A percentile compares a stretch with the other conserved stretches of the same genome.
phyloP scores from a whole-genome alignment of 768 basidiomycete species.

The Rhizopogon roseolus region DNA sequence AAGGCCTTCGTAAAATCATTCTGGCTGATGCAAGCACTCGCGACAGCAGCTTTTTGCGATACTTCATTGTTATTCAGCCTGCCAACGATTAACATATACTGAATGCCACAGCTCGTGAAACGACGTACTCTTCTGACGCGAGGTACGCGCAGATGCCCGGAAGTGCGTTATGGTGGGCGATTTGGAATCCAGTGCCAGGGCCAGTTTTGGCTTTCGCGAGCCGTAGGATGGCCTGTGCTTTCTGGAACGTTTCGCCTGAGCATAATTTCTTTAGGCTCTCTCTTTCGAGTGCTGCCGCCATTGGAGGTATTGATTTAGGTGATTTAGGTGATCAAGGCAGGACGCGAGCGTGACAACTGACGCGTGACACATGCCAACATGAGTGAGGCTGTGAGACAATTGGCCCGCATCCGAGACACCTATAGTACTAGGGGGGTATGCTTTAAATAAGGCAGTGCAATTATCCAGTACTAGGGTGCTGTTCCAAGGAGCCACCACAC shows the following conservation, averaged over 20 bases:
- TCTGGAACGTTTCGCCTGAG: slow-evolving; percentile 18
- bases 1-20: slow-evolving; percentile 18
- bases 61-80: slow-evolving; percentile 26
- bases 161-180: slow-evolving; percentile 16
- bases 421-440: too few species aligned
- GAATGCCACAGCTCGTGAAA: neutral
- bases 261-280: slow-evolving; percentile 15
- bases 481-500: too few species aligned
- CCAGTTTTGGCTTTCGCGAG: slow-evolving; percentile 20
- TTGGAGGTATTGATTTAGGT: slow-evolving; percentile 3
- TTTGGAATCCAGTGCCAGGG: slow-evolving; percentile 21
- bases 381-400: neutral
- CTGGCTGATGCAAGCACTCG: slow-evolving; percentile 18
- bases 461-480: too few species aligned
- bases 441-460: too few species aligned
- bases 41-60: slow-evolving; percentile 19
- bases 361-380: neutral
- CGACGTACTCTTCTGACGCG: slow-evolving; percentile 26
- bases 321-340: neutral
- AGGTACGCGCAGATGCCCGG: slow-evolving; percentile 27
- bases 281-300: slow-evolving; percentile 14
- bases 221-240: slow-evolving; percentile 16
- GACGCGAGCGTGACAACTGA: neutral
- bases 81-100: neutral
- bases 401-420: too few species aligned